Evolutionary conservation across 1,139 yeast species (phyloP), one percentile per base, ranked within the genome.

Genomic region (Suhomyces taliae): DNA sequence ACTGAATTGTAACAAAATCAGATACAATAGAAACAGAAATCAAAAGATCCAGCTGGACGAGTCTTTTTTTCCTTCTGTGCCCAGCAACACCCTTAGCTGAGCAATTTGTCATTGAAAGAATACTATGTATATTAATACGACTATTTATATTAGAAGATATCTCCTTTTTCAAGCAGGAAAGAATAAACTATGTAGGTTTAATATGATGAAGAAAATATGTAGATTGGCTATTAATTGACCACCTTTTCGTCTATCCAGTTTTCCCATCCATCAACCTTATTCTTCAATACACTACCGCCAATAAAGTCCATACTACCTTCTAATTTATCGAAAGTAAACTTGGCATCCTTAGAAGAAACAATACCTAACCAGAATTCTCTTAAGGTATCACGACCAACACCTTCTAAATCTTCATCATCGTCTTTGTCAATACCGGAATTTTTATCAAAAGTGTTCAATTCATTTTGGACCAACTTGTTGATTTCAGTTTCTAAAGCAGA

Each of bases 241-340:
- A 83, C 86, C 53, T 79, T 75, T 61, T 85, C 93, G 54, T 84
- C 87, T 40, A 90, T 70, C 96, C 96, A 90, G 54, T 83, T 76
- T 54, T 80, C 81, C 90, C 95, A 87, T 27, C 69, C 66, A 14
- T 72, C 79, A 34, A 78, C 70, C 41, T 83, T 78, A 19, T 70
- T 70, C 56, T 78, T 79, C 58, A 74, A 67, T 2, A 87, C 87
- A 53, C 90, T 85, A 2, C 97, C 97, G 19, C 80, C 81, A 6
- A 81, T 56, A 42, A 88, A 82, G 49, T 82, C 88, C 59, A 89
- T 78, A 57, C 83, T 83, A 2, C 91, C 90, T 57, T 89, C 95
- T 47, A 90, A 68, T 50, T 78, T 76, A 42, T 79, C 85, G 60
- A 88, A 87, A 37, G 69, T 64, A 65, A 88, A 87, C 33, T 51